These are phyloP conservation scores for Porodaedalea pini DNA, from an alignment of 1,284 basidiomycete species.

Conservation along the genomic window DNA sequence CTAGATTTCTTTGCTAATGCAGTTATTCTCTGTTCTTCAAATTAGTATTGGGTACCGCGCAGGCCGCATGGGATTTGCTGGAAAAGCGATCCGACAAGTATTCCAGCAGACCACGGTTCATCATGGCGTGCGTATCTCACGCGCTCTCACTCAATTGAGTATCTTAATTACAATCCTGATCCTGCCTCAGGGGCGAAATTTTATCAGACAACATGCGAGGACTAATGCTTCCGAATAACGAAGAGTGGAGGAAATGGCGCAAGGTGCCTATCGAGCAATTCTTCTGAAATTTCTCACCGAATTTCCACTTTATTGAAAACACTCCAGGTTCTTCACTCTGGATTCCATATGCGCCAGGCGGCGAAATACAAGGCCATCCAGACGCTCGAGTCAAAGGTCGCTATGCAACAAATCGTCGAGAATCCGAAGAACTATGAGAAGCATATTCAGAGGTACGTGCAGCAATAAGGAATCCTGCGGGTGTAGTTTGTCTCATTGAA, in stretches of 20 bases:
- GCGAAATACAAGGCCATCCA: constrained; percentile 48
- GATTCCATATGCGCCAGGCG: constrained; percentile 39
- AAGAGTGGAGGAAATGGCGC: constrained; percentile 48
- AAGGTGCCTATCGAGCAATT: constrained; percentile 32
- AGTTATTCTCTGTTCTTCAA: too few relatives aligned
- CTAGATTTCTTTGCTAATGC: not conserved
- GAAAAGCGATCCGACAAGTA: constrained; percentile 51
- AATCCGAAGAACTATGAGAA: constrained; percentile 40
- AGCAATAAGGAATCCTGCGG: not conserved
- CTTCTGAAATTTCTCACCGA: not conserved
- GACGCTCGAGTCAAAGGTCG: constrained; percentile 45
- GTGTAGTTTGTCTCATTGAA: not conserved
- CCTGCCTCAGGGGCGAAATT: constrained; percentile 39
- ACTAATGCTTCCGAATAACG: constrained; percentile 45
- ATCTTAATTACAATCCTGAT: not conserved
- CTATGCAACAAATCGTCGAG: constrained; percentile 40
- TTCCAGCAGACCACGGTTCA: constrained; percentile 47
- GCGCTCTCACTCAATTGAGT: not conserved
- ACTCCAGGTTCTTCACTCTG: constrained; percentile 42
- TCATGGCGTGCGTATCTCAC: constrained; percentile 35
- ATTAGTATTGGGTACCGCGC: constrained; percentile 47
- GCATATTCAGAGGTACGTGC: constrained; percentile 40
- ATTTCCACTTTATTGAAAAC: not conserved
- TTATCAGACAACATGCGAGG: constrained; percentile 47
- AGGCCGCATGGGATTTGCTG: constrained; percentile 50